Base-by-base conservation (phyloP, 2,329 filamentous ascomycete genomes). In the Neopestalotiopsis clavispora region DNA sequence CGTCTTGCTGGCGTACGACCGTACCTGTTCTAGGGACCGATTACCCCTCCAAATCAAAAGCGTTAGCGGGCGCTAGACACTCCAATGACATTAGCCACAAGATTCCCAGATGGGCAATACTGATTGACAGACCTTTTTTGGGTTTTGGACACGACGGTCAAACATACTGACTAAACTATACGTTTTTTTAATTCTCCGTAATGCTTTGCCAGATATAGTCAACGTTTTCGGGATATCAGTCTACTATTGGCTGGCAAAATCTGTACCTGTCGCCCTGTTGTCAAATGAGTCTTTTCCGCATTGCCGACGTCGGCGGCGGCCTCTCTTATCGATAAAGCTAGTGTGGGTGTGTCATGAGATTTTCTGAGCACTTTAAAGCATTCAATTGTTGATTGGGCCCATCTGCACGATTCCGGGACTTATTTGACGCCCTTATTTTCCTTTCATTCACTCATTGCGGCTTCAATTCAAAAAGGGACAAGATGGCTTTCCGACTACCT, bases 401-500 rank as follows among this genome's bases (percentile, higher is more conserved):
- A 23, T 59, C 23, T 34, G 23, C 57, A 23, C 9, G 23, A 59
- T 38, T 38, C 10, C 60, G 6, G 23, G 38, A 42, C 32, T 30
- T 23, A 14, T 23, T 9, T 13, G 42, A 20, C 20, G 42, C 10
- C n/a, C 14, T 10, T 32, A 10, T 4, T 32, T 30, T 13, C 42
- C 17, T 14, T 28, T 14, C n/a, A 23, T 28, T 28, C 23, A 59
- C 56, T 56, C 52, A 42, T 60, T 66, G 64, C 64, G 23, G n/a
- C 1, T 40, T 28, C 30, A 49, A 38, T 32, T 34, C 60, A 20
- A 34, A 28, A 28, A 28, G 23, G 42, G 28, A 63, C n/a, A 42
- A 28, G 23, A 78, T 79, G 76, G 74, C 75, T 63, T 69, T 75
- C 67, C 73, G 75, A 71, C 66, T 77, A 40, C 68, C 72, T 38